Evolutionary conservation across 345 rosid species (phyloP), one percentile per base, ranked within the genome.

Genomic region (Eucalyptus shirleyi): DNA sequence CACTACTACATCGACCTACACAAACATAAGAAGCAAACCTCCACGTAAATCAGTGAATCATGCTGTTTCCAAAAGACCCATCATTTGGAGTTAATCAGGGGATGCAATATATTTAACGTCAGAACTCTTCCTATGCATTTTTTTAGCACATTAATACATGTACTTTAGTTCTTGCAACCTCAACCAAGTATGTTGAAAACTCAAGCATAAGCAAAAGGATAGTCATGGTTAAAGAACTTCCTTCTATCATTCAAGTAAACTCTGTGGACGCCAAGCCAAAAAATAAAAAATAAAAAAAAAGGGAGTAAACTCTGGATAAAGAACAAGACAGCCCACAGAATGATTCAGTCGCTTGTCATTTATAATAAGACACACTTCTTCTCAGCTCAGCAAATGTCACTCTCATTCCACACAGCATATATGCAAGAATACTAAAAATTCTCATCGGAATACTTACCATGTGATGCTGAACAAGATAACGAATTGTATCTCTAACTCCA

Each of bases 1-100:
- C 59, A 95, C 99, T 60, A 98, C 92, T 69, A 98, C 99, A 96
- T 98, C 97, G 83, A 98, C 99, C 99, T 98, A 88, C 86, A 90
- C 87, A 42, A 69, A 69, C 50, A 5, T 32, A 65, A 14, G 65
- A 86, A 87, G 50, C 85, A 77, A 44, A 77, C 47, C 83, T 40
- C 83, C 77, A n/a, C 37, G n/a, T n/a, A 30, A 65, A n/a, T n/a
- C 15, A 8, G 47, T 12, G 9, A 77, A 77, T 19, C 47, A 21
- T 23, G 15, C 15, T 12, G 45, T 37, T 37, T 72, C 82, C 45
- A 19, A 34, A 72, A 34, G 26, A 19, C 82, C 82, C 28, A 5
- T 72, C 82, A 37, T 18, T 72, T 19, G 44, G 45, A 72, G 85
- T 21, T 21, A 77, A 77, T 77, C 47, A 77, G 47, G 85, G 47